A percentile compares a stretch with the other conserved stretches of the same genome.
These are phyloP conservation scores for Lolium rigidum DNA, from an alignment of 176 grass and related monocot species.

Conservation along the genomic window DNA sequence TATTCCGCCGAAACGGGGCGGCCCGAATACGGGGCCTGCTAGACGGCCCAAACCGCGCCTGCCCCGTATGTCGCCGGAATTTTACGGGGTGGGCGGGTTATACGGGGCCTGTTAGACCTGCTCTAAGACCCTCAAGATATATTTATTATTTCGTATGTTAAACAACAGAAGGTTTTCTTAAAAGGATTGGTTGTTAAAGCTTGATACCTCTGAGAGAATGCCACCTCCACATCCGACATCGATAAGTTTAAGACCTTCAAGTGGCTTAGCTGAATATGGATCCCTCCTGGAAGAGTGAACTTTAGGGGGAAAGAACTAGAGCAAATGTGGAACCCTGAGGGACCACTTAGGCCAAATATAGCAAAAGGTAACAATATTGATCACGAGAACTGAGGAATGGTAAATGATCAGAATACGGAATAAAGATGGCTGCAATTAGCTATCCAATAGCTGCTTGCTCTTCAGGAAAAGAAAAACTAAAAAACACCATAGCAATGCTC, in stretches of 20 bases:
- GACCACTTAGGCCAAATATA: slow-evolving; percentile 8
- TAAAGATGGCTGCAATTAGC: neutral
- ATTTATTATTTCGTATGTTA: slow-evolving; percentile 5
- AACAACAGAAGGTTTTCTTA: neutral
- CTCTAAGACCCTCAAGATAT: neutral
- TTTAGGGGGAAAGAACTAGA: neutral
- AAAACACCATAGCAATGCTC: neutral
- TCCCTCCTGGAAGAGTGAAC: slow-evolving; percentile 64
- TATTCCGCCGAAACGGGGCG: too few species aligned
- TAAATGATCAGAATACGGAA: neutral
- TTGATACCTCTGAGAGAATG: slow-evolving; percentile 87
- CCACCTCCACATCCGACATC: slow-evolving; percentile 99
- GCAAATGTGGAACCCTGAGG: slow-evolving; percentile 58
- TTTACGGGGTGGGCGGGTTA: too few species aligned
- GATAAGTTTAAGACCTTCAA: slow-evolving; percentile 90
- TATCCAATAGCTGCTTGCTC: neutral
- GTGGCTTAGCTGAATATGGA: slow-evolving; percentile 77
- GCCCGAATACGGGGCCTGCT: too few species aligned
- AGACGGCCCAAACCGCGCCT: too few species aligned
- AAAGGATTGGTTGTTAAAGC: neutral
- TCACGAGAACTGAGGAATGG: neutral
- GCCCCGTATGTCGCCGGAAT: too few species aligned
- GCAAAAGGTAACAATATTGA: neutral
- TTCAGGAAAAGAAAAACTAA: neutral
- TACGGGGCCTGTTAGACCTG: too few species aligned